phyloP scores from a whole-genome alignment of 257 asterid genomes.

The Mitragyna speciosa region DNA sequence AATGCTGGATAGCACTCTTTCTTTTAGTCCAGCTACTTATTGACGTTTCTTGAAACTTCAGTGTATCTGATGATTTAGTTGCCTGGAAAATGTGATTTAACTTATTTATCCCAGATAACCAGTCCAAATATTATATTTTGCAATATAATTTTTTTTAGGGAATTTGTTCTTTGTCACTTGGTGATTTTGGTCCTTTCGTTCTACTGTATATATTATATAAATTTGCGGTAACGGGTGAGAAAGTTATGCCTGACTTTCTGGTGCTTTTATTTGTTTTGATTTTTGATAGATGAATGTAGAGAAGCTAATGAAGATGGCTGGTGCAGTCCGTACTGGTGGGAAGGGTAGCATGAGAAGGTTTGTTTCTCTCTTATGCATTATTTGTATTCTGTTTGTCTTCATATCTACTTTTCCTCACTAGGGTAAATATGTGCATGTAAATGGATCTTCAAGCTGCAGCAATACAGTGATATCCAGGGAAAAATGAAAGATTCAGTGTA shows the following conservation, averaged over 20 bases:
- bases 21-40: not conserved
- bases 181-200: not conserved
- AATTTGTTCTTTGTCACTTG: not conserved
- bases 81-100: not conserved
- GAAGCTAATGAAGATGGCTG: constrained; percentile 76
- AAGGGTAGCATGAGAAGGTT: constrained; percentile 79
- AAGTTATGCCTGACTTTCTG: not conserved
- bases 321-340: constrained; percentile 76
- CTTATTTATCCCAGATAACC: not conserved
- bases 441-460: not conserved
- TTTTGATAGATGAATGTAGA: constrained; percentile 71
- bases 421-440: not conserved
- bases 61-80: not conserved
- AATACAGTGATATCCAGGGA: not conserved
- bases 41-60: no score
- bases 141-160: not conserved
- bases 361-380: constrained; percentile 8
- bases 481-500: not conserved
- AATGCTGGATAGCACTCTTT: no score
- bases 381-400: not conserved
- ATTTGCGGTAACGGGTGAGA: not conserved
- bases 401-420: not conserved
- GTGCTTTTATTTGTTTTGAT: not conserved
- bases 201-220: not conserved
- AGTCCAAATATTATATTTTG: not conserved